A percentile compares a stretch with the other conserved stretches of the same genome.
Evolutionary conservation across 2,329 filamentous ascomycete genomes (phyloP).

Genomic region (Xylariaceae sp.): DNA sequence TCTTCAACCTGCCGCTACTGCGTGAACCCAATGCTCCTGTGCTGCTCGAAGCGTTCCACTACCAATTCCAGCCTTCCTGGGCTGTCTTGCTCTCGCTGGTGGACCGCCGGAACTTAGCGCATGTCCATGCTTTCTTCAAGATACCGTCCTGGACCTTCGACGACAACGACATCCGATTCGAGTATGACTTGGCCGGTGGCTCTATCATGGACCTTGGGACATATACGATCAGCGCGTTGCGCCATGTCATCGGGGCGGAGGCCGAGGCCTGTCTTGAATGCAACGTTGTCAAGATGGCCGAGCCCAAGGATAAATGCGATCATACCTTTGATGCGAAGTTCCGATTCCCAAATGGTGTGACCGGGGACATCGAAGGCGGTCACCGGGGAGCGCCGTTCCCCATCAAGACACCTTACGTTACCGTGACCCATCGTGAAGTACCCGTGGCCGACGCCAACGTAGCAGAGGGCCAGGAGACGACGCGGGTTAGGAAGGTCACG

Average conservation of each 20-base stretch:
- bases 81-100: slow-evolving; percentile 29
- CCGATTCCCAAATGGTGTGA: slow-evolving; percentile 33
- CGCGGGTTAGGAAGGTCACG: slow-evolving; percentile 23
- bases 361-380: slow-evolving; percentile 28
- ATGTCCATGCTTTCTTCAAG: slow-evolving; percentile 19
- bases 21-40: slow-evolving; percentile 28
- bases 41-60: slow-evolving; percentile 40
- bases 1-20: slow-evolving; percentile 30
- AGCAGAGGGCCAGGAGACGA: slow-evolving; percentile 11
- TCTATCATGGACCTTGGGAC: slow-evolving; percentile 32
- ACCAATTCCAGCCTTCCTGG: slow-evolving; percentile 35
- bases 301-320: slow-evolving; percentile 28
- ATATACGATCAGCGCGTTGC: slow-evolving; percentile 35
- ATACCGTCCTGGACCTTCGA: slow-evolving; percentile 18
- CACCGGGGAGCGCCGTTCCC: slow-evolving; percentile 20
- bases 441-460: slow-evolving; percentile 16
- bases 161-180: slow-evolving; percentile 30
- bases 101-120: slow-evolving; percentile 18
- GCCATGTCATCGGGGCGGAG: slow-evolving; percentile 34
- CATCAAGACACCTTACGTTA: slow-evolving; percentile 15
- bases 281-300: slow-evolving; percentile 16
- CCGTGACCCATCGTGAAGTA: slow-evolving; percentile 18
- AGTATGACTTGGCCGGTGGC: slow-evolving; percentile 10
- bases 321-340: slow-evolving; percentile 31
- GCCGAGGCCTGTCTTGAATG: slow-evolving; percentile 34